phyloP scores from a whole-genome alignment of 768 basidiomycete genomes.

The Xerocomellus intermedius region DNA sequence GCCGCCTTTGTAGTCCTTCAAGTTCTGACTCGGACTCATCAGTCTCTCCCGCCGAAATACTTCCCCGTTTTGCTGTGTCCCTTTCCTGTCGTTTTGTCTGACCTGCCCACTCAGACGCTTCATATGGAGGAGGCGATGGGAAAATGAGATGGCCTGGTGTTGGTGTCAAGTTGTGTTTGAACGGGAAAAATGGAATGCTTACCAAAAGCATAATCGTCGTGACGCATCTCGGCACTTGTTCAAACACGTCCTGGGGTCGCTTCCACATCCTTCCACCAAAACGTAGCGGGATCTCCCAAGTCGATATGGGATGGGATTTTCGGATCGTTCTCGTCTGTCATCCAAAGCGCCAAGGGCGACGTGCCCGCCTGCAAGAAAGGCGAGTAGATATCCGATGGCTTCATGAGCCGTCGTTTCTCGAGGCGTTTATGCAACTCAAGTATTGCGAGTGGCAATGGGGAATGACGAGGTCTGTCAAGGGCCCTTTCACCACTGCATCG shows the following conservation, averaged over 20 bases:
- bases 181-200: not conserved
- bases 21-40: too few species aligned
- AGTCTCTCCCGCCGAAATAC: too few species aligned
- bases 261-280: conserved; percentile 10
- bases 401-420: not conserved
- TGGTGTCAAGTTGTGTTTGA: too few species aligned
- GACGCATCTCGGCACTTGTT: not conserved
- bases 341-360: not conserved
- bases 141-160: too few species aligned
- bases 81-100: too few species aligned
- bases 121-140: too few species aligned
- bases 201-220: not conserved
- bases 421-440: conserved; percentile 3
- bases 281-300: conserved; percentile 4
- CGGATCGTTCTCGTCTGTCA: not conserved
- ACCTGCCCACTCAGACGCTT: too few species aligned
- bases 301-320: not conserved
- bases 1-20: too few species aligned
- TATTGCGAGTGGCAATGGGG: not conserved
- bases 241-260: too few species aligned
- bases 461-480: not conserved
- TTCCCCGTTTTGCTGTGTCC: too few species aligned
- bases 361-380: not conserved
- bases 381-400: conserved; percentile 1
- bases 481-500: not conserved